Evolutionary conservation across 805 yeast species (phyloP).

Genomic region (Saturnispora kantuleensis): DNA sequence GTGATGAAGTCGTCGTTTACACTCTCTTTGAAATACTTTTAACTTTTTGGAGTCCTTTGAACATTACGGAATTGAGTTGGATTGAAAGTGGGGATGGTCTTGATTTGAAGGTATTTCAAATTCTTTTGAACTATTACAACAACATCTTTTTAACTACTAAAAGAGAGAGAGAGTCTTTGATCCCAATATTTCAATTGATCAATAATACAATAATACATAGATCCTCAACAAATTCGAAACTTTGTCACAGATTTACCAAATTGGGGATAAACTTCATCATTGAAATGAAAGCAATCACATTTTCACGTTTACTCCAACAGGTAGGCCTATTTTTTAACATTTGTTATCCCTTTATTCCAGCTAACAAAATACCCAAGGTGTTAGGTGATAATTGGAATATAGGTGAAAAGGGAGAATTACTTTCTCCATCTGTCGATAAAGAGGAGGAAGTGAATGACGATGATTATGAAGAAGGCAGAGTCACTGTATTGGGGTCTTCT

Average conservation of each 20-base stretch:
- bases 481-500: slow-evolving; percentile 3
- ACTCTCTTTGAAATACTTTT: slow-evolving; percentile 15
- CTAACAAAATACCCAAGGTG: slow-evolving; percentile 21
- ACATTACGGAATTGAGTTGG: slow-evolving; percentile 10
- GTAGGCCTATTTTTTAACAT: slow-evolving; percentile 36
- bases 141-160: slow-evolving; percentile 13
- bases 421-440: neutral
- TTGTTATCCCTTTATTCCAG: slow-evolving; percentile 31
- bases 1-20: slow-evolving; percentile 16
- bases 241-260: slow-evolving; percentile 30
- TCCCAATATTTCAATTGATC: slow-evolving; percentile 32
- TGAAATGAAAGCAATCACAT: slow-evolving; percentile 31
- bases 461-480: slow-evolving; percentile 5
- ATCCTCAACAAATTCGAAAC: slow-evolving; percentile 31
- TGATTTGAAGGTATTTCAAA: slow-evolving; percentile 11
- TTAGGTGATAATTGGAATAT: slow-evolving; percentile 22
- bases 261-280: slow-evolving; percentile 31
- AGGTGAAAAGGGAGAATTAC: slow-evolving; percentile 3
- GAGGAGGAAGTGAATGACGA: neutral
- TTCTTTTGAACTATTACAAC: slow-evolving; percentile 12
- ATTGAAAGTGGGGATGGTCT: slow-evolving; percentile 6
- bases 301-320: slow-evolving; percentile 34
- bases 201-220: slow-evolving; percentile 36
- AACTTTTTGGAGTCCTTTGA: slow-evolving; percentile 15
- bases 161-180: slow-evolving; percentile 20